Conservation (phyloP, 2,329 filamentous ascomycete species). For the Penicillium nordicum region DNA sequence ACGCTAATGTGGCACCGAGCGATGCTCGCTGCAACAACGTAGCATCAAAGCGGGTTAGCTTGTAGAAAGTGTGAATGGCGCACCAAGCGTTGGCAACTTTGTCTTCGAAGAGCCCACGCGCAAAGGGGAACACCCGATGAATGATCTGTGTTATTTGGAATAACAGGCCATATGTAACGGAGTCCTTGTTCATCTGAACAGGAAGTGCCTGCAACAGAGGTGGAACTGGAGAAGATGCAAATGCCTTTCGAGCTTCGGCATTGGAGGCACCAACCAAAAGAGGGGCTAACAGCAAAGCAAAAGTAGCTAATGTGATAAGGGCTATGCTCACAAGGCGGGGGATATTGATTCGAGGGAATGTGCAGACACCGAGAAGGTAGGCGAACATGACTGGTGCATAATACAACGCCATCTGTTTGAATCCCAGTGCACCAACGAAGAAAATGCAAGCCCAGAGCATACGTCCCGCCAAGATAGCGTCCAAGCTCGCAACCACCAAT, state of each 20-base stretch:
- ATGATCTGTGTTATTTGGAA: slow-evolving; percentile 79
- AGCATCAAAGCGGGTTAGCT: slow-evolving; percentile 71
- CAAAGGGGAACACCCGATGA: slow-evolving; percentile 92
- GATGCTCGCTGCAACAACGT: slow-evolving; percentile 72
- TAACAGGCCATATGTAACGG: slow-evolving; percentile 69
- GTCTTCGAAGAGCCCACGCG: slow-evolving; percentile 94
- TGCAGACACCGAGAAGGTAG: slow-evolving; percentile 80
- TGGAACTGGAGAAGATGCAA: slow-evolving; percentile 60
- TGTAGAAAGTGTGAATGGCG: slow-evolving; percentile 81
- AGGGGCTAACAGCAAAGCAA: slow-evolving; percentile 71
- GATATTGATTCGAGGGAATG: slow-evolving; percentile 69
- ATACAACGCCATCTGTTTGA: slow-evolving; percentile 99
- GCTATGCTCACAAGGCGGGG: slow-evolving; percentile 71
- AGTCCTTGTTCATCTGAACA: slow-evolving; percentile 58
- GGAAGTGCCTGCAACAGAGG: slow-evolving; percentile 57
- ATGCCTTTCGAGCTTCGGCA: slow-evolving; percentile 63
- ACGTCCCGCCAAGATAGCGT: slow-evolving; percentile 79
- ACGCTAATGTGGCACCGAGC: slow-evolving; percentile 67
- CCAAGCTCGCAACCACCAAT: slow-evolving; percentile 79
- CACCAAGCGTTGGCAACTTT: slow-evolving; percentile 99
- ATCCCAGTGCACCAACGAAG: slow-evolving; percentile 89
- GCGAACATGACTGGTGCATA: slow-evolving; percentile 92
- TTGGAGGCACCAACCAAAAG: slow-evolving; percentile 69
- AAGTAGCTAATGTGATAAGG: slow-evolving; percentile 67
- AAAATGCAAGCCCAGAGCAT: slow-evolving; percentile 87